Base-by-base conservation (phyloP, 1,139 yeast species). In the Candida smagusa region DNA sequence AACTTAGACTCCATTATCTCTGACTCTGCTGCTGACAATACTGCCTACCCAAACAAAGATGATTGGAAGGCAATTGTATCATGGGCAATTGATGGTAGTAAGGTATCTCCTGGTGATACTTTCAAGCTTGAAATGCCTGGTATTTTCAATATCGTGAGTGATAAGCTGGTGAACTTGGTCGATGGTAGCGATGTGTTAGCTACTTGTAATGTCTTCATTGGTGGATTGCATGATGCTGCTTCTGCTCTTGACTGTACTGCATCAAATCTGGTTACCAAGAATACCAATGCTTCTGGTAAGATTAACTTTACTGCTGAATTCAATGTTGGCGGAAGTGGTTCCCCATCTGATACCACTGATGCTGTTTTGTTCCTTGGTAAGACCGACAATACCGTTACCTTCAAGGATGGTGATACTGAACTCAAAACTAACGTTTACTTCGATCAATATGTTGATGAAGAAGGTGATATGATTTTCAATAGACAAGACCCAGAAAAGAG, bases 271-370 rank as follows among this genome's bases (percentile, higher is more conserved):
- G 50, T 61, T 4, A 33, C 29, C 1, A 3, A 50, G 0, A 31
- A 30, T 6, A 49, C 52, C 5, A 27, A 32, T 9, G 62, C 54
- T 12, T 31, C 35, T 9, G 69, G 71, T 27, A 33, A 54, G 4
- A 45, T 59, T 6, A 37, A 39, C 7, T 47, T 65, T 30, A 66
- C 68, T 3, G 31, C 63, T 19, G 43, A 56, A 1, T 64, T 61
- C 43, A 58, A 58, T 37, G 39, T 47, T 27, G 71, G 70, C 31
- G 47, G 47, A 6, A 47, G 58, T 12, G 58, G 49, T 9, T 31
- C 36, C 6, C 24, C 44, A 2, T 44, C 45, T n/a, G 67, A 62
- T 42, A 23, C 52, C 12, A 32, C 44, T 22, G 50, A 46, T 39
- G 46, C 70, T 2, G 29, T 34, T 2, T 44, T 52, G 22, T 58